phyloP scores from a whole-genome alignment of 1,284 basidiomycete genomes.

The Ceratobasidium sp. region DNA sequence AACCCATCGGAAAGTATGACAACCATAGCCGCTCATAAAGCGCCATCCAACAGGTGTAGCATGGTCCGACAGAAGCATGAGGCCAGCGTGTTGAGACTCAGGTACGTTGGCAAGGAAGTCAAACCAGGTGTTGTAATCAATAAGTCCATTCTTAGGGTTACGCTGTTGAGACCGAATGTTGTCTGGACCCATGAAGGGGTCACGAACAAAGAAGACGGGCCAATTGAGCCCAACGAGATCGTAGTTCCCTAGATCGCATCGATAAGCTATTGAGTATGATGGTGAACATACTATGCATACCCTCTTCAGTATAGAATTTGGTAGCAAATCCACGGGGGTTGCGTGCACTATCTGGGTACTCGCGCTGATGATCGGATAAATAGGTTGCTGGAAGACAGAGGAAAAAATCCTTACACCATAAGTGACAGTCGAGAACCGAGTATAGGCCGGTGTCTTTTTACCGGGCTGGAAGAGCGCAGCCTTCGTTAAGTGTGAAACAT shows the following conservation, averaged over 20 bases:
- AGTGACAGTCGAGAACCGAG: constrained; percentile 86
- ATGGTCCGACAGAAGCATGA: constrained; percentile 91
- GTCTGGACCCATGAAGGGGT: constrained; percentile 61
- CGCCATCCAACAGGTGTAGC: constrained; percentile 91
- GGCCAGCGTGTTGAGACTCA: constrained; percentile 68
- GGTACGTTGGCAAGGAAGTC: constrained; percentile 60
- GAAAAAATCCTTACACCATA: constrained; percentile 52
- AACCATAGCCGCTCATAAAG: constrained; percentile 89
- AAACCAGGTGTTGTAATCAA: constrained; percentile 57
- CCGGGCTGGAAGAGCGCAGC: constrained; percentile 73
- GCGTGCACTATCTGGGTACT: constrained; percentile 90
- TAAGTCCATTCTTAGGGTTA: constrained; percentile 54
- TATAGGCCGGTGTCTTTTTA: constrained; percentile 75
- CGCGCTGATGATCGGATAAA: constrained; percentile 69
- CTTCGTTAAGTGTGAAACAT: constrained; percentile 83
- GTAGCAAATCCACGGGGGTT: constrained; percentile 94
- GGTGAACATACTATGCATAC: constrained; percentile 76
- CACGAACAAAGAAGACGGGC: constrained; percentile 88
- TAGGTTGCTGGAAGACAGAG: not conserved
- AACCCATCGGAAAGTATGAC: constrained; percentile 88
- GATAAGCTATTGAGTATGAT: not conserved
- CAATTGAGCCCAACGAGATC: constrained; percentile 71
- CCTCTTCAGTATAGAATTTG: constrained; percentile 87
- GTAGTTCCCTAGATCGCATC: constrained; percentile 52
- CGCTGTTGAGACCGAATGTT: constrained; percentile 55